phyloP scores from a whole-genome alignment of 129 eudicot genomes.

The Centella asiatica region DNA sequence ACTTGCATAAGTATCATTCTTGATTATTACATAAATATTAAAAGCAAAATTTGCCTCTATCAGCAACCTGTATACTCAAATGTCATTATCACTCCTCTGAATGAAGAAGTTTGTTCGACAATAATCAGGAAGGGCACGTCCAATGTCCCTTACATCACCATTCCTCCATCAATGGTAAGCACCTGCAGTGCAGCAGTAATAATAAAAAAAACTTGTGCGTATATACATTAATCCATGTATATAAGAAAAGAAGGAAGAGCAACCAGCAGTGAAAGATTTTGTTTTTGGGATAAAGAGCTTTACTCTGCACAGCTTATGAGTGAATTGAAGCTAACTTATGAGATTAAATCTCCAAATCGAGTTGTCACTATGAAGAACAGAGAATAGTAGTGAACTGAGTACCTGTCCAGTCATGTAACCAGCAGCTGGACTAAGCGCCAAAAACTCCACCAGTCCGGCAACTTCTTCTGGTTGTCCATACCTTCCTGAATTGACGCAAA shows the following conservation, averaged over 20 bases:
- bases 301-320: neutral
- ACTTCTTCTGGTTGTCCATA: conserved; percentile 88
- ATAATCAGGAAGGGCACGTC: neutral
- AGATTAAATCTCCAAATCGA: neutral
- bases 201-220: neutral
- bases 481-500: conserved; percentile 43
- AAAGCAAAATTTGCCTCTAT: neutral
- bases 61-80: neutral
- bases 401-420: conserved; percentile 98
- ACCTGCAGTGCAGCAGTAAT: conserved; percentile 38
- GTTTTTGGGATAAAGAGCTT: neutral
- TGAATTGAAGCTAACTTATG: neutral
- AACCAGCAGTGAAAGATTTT: neutral
- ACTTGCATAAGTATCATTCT: neutral
- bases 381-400: conserved; percentile 3
- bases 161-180: conserved; percentile 85
- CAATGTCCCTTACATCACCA: conserved; percentile 60
- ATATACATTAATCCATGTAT: neutral
- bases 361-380: neutral
- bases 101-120: conserved; percentile 17
- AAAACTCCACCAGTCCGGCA: conserved; percentile 90
- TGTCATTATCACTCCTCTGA: neutral
- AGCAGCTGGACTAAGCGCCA: conserved; percentile 94
- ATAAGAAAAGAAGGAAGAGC: too few relatives aligned
- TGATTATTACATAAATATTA: neutral